A percentile compares a stretch with the other conserved stretches of the same genome.
Evolutionary conservation across 2,329 filamentous ascomycete genomes (phyloP).

Genomic region (Phyllosticta citriasiana): DNA sequence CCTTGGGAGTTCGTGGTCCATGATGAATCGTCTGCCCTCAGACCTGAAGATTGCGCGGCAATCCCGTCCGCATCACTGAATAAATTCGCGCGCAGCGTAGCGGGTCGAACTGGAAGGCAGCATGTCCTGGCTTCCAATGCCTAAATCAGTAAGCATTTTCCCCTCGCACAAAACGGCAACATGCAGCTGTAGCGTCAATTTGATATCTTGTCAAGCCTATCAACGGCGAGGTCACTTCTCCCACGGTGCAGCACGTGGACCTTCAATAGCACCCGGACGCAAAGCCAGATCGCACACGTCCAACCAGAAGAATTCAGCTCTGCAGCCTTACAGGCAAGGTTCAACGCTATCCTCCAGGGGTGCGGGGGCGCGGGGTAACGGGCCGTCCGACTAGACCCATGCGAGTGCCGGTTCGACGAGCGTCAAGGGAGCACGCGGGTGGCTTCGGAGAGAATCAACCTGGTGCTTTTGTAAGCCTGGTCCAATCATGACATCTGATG

Average conservation of each 20-base stretch:
- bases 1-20: constrained; percentile 1
- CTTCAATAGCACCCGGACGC: not conserved
- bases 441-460: not conserved
- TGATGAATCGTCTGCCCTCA: not conserved
- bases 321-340: not conserved
- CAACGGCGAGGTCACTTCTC: not conserved
- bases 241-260: not conserved
- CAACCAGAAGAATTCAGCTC: not conserved
- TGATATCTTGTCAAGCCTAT: not conserved
- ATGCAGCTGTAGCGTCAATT: not conserved
- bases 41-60: not conserved
- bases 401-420: not conserved
- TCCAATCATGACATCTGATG: not conserved
- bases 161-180: not conserved
- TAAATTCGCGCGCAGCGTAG: not conserved
- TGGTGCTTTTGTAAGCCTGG: not conserved
- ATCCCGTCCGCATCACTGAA: not conserved
- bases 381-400: not conserved
- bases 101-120: not conserved
- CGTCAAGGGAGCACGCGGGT: not conserved
- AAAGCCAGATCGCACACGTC: not conserved
- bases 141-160: not conserved
- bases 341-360: not conserved
- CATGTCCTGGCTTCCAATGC: not conserved
- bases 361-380: not conserved